Conservation (phyloP, 2,329 filamentous ascomycete genomes). For the Elsinoe ampelina region DNA sequence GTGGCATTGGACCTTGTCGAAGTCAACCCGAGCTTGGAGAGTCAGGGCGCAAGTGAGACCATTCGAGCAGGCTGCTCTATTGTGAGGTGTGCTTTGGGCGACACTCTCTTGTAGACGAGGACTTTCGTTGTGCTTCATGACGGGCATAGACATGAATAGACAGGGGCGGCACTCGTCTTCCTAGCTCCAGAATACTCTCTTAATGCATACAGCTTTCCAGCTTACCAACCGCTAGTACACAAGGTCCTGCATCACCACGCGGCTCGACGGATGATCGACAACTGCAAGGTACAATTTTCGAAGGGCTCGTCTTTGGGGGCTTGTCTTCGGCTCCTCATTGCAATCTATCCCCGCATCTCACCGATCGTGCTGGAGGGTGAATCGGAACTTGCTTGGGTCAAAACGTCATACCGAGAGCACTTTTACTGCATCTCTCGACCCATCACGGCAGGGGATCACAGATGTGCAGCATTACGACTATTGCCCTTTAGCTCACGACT, state of each 20-base stretch:
- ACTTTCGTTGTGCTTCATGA: background rate
- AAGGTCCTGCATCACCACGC: background rate
- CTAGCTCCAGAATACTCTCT: background rate
- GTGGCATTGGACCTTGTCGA: constrained; percentile 50
- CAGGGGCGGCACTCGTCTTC: background rate
- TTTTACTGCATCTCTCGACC: background rate
- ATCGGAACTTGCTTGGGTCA: constrained; percentile 5
- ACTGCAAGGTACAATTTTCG: constrained; percentile 2
- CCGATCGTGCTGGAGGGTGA: constrained; percentile 3
- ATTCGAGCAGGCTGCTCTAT: constrained; percentile 79
- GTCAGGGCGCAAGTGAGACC: constrained; percentile 67
- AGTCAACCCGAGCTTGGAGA: constrained; percentile 42
- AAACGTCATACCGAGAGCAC: constrained; percentile 3
- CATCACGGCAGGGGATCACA: background rate
- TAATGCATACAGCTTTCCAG: background rate
- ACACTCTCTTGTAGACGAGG: constrained; percentile 66
- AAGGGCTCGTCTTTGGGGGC: background rate
- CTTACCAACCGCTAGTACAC: background rate
- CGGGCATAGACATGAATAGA: background rate
- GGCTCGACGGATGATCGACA: constrained; percentile 8
- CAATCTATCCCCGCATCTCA: constrained; percentile 5
- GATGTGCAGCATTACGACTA: background rate
- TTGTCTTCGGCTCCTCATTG: constrained; percentile 9
- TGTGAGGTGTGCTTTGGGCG: constrained; percentile 82
- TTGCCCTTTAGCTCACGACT: background rate